Percentiles rank a stretch among this genome's conserved stretches.
These are phyloP conservation scores for Dicorynia guianensis DNA, from an alignment of 306 rosid genomes.

Conservation along the genomic window DNA sequence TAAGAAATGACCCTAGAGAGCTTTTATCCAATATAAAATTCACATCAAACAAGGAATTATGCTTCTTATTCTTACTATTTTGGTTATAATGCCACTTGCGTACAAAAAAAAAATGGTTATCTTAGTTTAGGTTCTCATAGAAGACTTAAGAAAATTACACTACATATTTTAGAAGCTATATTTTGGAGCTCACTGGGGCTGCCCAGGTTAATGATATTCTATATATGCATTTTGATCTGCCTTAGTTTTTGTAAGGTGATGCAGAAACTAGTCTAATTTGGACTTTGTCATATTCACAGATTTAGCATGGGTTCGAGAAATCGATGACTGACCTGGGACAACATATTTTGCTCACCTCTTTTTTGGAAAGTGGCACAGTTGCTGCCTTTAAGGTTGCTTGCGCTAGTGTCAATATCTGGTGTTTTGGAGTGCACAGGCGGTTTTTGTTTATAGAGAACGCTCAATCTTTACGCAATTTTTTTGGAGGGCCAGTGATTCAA, in stretches of 20 bases:
- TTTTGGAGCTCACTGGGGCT: neutral
- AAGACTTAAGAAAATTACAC: neutral
- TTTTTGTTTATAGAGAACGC: conserved; percentile 39
- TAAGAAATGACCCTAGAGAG: neutral
- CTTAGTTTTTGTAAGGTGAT: neutral
- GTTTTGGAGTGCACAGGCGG: conserved; percentile 34
- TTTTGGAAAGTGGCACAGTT: conserved; percentile 23
- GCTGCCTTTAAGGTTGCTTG: conserved; percentile 39
- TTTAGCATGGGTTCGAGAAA: conserved; percentile 92
- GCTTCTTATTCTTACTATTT: too few species aligned
- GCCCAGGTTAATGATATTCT: neutral
- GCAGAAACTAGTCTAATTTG: conserved; percentile 36
- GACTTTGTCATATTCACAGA: conserved; percentile 53
- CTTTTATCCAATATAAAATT: neutral
- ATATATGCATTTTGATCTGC: conserved; percentile 34
- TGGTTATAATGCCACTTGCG: neutral
- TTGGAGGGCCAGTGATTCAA: conserved; percentile 33
- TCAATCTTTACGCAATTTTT: conserved; percentile 48
- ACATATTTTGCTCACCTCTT: neutral
- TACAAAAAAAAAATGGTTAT: neutral
- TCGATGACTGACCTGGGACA: conserved; percentile 63
- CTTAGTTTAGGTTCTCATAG: neutral
- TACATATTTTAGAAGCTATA: neutral
- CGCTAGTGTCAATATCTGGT: conserved; percentile 36
- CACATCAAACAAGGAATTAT: neutral